Conservation (phyloP, 23 red algal species). For the Gracilaria vermiculophylla region DNA sequence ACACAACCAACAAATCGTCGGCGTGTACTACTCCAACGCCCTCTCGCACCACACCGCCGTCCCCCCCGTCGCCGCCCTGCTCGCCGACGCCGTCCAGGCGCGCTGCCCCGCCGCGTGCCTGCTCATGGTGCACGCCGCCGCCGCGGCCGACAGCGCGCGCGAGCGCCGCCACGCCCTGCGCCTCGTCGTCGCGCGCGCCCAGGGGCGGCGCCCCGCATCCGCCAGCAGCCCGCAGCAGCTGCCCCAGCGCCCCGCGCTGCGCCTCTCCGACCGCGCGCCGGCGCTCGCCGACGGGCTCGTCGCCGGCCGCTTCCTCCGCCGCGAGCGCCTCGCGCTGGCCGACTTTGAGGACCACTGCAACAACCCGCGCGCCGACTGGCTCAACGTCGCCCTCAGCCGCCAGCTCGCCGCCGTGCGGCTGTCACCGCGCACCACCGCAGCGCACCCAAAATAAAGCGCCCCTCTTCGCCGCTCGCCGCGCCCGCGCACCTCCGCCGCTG, state of each 20-base stretch:
- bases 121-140: conserved; percentile 22
- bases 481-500: too few relatives aligned
- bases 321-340: background rate
- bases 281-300: conserved; percentile 10
- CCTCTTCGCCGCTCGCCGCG: too few relatives aligned
- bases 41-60: conserved; percentile 16
- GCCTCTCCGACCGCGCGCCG: conserved; percentile 11
- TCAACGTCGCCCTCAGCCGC: background rate
- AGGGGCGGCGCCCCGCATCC: too few relatives aligned
- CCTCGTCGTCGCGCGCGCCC: background rate
- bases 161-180: conserved; percentile 3
- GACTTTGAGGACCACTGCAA: conserved; percentile 72
- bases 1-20: conserved; percentile 14
- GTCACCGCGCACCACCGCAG: too few relatives aligned
- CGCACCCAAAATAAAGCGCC: too few relatives aligned
- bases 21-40: conserved; percentile 59
- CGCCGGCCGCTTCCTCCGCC: background rate
- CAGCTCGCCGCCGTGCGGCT: too few relatives aligned
- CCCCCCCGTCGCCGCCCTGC: background rate
- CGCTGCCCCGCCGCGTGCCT: background rate
- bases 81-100: conserved; percentile 32
- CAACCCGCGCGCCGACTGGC: conserved; percentile 47
- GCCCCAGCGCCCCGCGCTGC: too few relatives aligned
- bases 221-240: too few relatives aligned
- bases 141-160: background rate